A percentile compares a stretch with the other conserved stretches of the same genome.
Evolutionary conservation across 768 basidiomycete species (phyloP).

Genomic region (Amanita rubescens): DNA sequence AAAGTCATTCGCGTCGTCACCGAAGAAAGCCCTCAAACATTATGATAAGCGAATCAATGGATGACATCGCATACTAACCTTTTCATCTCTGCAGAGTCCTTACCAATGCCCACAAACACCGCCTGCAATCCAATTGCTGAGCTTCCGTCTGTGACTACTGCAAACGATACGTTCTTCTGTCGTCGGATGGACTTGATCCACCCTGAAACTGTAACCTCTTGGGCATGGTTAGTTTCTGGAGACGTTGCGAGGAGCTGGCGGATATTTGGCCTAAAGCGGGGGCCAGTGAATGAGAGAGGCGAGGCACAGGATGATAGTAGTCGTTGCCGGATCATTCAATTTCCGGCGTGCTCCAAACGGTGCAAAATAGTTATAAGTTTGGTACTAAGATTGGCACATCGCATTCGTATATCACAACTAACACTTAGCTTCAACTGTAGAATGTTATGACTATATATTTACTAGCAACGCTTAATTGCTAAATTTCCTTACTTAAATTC

Average conservation of each 20-base stretch:
- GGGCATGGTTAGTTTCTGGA: neutral
- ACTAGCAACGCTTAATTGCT: too few relatives aligned
- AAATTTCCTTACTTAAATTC: too few relatives aligned
- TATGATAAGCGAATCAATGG: neutral
- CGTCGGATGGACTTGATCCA: constrained; percentile 83
- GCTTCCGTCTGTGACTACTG: constrained; percentile 77
- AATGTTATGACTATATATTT: too few relatives aligned
- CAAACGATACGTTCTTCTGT: constrained; percentile 87
- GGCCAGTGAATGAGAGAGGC: neutral
- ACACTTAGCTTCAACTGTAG: too few relatives aligned
- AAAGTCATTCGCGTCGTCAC: neutral
- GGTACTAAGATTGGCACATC: too few relatives aligned
- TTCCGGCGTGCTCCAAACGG: too few relatives aligned
- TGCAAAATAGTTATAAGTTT: too few relatives aligned
- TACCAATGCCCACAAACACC: constrained; percentile 47
- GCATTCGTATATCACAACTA: too few relatives aligned
- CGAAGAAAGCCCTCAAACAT: neutral
- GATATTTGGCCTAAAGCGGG: constrained; percentile 23
- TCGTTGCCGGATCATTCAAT: neutral
- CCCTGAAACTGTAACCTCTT: constrained; percentile 49
- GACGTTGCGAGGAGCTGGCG: constrained; percentile 19
- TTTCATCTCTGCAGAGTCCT: constrained; percentile 23
- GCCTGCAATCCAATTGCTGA: constrained; percentile 66
- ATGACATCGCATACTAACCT: constrained; percentile 13
- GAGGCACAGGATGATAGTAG: neutral